A percentile compares a stretch with the other conserved stretches of the same genome.
Evolutionary conservation across 345 rosid species (phyloP).

Genomic region (Boechera retrofracta): DNA sequence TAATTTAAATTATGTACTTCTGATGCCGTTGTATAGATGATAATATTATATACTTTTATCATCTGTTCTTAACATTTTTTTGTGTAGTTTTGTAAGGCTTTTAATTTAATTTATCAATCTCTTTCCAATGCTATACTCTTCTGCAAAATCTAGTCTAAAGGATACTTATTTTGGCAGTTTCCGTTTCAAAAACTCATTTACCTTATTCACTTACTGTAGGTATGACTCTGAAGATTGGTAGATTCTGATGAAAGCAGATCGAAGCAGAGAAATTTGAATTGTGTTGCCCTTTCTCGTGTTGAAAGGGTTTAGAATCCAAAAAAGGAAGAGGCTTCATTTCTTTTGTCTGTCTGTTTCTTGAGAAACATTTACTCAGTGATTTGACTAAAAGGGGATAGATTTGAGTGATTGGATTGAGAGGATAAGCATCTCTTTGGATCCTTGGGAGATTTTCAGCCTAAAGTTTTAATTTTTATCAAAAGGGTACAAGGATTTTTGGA

Average conservation of each 20-base stretch:
- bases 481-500: conserved; percentile 45
- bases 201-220: conserved; percentile 36
- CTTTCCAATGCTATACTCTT: conserved; percentile 6
- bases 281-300: conserved; percentile 36
- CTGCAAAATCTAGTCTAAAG: conserved; percentile 7
- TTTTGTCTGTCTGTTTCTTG: conserved; percentile 37
- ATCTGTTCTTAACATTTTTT: background rate
- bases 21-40: conserved; percentile 13
- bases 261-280: conserved; percentile 13
- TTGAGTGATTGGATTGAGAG: conserved; percentile 36
- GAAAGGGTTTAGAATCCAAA: conserved; percentile 41
- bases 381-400: conserved; percentile 38
- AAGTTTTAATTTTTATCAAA: conserved; percentile 31
- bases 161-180: conserved; percentile 23
- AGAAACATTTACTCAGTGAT: conserved; percentile 48
- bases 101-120: background rate
- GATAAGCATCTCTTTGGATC: conserved; percentile 20
- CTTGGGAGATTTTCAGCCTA: conserved; percentile 22
- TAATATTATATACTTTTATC: background rate
- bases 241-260: conserved; percentile 30
- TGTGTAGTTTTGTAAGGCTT: background rate
- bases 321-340: conserved; percentile 20
- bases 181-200: background rate
- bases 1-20: background rate
- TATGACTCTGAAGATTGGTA: conserved; percentile 40